Evolutionary conservation across 768 basidiomycete species (phyloP).

Genomic region (Termitomyces heimii): DNA sequence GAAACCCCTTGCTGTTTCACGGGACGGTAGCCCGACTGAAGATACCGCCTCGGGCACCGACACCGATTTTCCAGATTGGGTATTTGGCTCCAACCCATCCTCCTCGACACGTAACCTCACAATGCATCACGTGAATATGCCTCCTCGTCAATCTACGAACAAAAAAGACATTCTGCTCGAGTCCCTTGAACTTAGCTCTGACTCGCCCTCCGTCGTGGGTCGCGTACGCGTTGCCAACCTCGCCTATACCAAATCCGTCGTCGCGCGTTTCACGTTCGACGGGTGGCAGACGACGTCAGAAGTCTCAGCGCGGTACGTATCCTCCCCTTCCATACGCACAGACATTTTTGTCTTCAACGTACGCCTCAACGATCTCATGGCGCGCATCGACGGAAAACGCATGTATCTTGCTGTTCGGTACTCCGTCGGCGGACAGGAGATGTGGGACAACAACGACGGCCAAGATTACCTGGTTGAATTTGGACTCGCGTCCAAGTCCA

Average conservation of each 20-base stretch:
- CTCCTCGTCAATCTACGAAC: slow-evolving; percentile 26
- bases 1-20: slow-evolving; percentile 88
- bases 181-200: slow-evolving; percentile 43
- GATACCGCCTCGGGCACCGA: slow-evolving; percentile 75
- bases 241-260: slow-evolving; percentile 82
- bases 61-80: slow-evolving; percentile 66
- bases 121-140: slow-evolving; percentile 70
- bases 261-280: slow-evolving; percentile 89
- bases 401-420: slow-evolving; percentile 77
- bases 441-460: slow-evolving; percentile 90
- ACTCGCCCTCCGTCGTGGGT: slow-evolving; percentile 58
- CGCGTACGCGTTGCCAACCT: slow-evolving; percentile 77
- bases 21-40: slow-evolving; percentile 84
- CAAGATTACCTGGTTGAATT: slow-evolving; percentile 79
- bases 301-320: slow-evolving; percentile 68
- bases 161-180: slow-evolving; percentile 49
- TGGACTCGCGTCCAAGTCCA: slow-evolving; percentile 22
- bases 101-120: slow-evolving; percentile 30
- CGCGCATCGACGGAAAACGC: slow-evolving; percentile 76
- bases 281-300: slow-evolving; percentile 96
- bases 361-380: slow-evolving; percentile 71
- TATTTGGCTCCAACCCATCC: slow-evolving; percentile 41
- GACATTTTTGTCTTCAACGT: slow-evolving; percentile 79
- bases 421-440: slow-evolving; percentile 61
- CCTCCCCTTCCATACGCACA: slow-evolving; percentile 40